Base-by-base conservation (phyloP, 495 filamentous ascomycete genomes). In the Aspergillus carlsbadensis region DNA sequence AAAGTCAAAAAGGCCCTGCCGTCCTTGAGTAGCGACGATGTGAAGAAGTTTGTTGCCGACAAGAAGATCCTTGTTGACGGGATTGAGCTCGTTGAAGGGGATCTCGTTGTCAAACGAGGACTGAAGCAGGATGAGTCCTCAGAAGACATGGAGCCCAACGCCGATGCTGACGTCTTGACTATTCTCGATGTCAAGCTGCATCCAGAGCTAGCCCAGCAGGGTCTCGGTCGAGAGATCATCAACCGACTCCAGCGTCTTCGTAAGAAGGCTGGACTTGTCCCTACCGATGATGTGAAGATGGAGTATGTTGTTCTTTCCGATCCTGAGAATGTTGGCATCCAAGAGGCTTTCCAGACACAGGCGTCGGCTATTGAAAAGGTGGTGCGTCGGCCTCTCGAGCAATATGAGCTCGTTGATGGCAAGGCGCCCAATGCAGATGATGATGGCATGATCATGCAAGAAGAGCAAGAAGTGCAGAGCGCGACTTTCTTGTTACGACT, bases 1-100 rank as follows among this genome's bases (percentile, higher is more conserved):
- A 91, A 84, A 70, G 91, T 98, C 51, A 92, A 92, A 77, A 95
- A 94, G 69, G 92, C 90, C 15, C 76, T 98, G 39, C 92, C 93
- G 17, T 76, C 72, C 42, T 75, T 98, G 43, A 89, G 82, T 18
- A 92, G 86, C 55, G 82, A 90, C 13, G 79, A 96, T 58, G 91
- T 95, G 21, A 85, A 88, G 62, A 63, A 76, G 44, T 98, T 90
- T 63, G 76, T 92, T 34, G 65, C 81, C 20, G 77, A 81, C 10
- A 85, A 87, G 65, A 83, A 79, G 65, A 90, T 97, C 29, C 71
- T 82, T 2, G 87, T 98, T 11, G 90, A 89, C 62, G 92, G 92
- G 47, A 95, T 96, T 65, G 80, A 81, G 60, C 81, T 98, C 20
- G 80, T 82, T 42, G 83, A 85, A 41, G 92, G 85, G 39, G 94